Evolutionary conservation across 2,329 filamentous ascomycete genomes (phyloP), one percentile per base, ranked within the genome.

Genomic region (Endothia cerciana): DNA sequence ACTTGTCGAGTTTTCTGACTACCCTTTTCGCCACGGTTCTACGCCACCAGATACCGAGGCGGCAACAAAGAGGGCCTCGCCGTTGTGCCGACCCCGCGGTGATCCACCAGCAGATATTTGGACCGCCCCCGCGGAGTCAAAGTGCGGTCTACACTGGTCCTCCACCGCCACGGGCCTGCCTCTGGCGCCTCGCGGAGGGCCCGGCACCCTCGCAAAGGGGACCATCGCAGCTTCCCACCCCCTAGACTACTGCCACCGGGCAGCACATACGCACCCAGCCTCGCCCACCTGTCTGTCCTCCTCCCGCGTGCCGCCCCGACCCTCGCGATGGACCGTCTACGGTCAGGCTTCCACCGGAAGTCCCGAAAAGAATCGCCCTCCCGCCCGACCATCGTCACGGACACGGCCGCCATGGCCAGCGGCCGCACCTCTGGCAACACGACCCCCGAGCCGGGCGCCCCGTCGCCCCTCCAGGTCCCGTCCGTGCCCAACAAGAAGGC

Each of bases 291-390:
- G 28, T 53, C 28, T n/a, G 17, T n/a, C 49, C 25, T 28, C 47
- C 22, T 51, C 41, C 33, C 45, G 11, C 22, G n/a, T 5, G 2
- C 45, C 13, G n/a, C 45, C 2, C 5, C 45, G 25, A 4, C 17
- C 43, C 45, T 43, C 57, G 38, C 62, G n/a, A 69, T 69, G 67
- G 67, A 69, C 55, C 65, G 67, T 30, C 38, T 69, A 47, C 67
- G 66, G 33, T 68, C 66, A n/a, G 66, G 67, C 17, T 67, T 69
- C 30, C 64, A 66, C 60, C 62, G 67, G 55, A 69, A 67, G 58
- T 63, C 61, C 53, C 63, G 66, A 33, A 68, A 69, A 40, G 66
- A 64, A 4, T 62, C 65, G 17, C 66, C 68, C 11, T 59, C 66
- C 22, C 61, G 62, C 40, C 66, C 68, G 40, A 62, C 63, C 40